Evolutionary conservation across 129 eudicot genomes (phyloP), one percentile per base, ranked within the genome.

Genomic region (Chrysanthemum lavandulifolium): DNA sequence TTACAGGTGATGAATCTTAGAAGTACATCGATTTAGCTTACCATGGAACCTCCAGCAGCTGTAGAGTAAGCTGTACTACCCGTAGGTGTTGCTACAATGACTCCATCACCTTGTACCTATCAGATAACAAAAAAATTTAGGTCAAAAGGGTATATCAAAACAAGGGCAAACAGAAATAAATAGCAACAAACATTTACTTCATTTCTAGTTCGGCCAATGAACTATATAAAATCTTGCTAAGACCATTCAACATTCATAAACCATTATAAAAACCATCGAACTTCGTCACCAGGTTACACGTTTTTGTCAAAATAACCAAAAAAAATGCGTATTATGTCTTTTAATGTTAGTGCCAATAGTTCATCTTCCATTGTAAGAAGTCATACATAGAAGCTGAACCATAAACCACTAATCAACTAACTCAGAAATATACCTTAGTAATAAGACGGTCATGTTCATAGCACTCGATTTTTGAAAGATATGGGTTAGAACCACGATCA

Each of bases 1-100:
- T n/a, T 23, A 47, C 6, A 67, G 69, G 43, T 23, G 14, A 72
- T 15, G 21, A 36, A 25, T 47, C 3, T 23, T n/a, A 36, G 9
- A 69, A 14, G 60, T 53, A 4, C 63, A 9, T 3, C 10, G 48
- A 13, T 57, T 36, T 10, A 76, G 66, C 85, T 78, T 84, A 94
- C 99, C 99, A 94, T 90, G 40, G 99, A 94, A 76, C 99, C 99
- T 79, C 99, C 99, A 49, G 99, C 99, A n/a, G 99, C 89, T 67
- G 99, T 94, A 74, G 99, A 90, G 76, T 94, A 94, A 84, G 99
- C 99, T 40, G 99, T 94, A 78, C 99, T 94, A 72, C 99, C 99
- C 12, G 99, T 94, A 40, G 99, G 99, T 67, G 99, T 94, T 47
- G 99, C 99, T 52, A 94, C 87, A 61, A 94, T 94, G 74, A 94